These are phyloP conservation scores for Cenchrus purpureus DNA, from an alignment of 176 grass and related monocot genomes.

Conservation along the genomic window DNA sequence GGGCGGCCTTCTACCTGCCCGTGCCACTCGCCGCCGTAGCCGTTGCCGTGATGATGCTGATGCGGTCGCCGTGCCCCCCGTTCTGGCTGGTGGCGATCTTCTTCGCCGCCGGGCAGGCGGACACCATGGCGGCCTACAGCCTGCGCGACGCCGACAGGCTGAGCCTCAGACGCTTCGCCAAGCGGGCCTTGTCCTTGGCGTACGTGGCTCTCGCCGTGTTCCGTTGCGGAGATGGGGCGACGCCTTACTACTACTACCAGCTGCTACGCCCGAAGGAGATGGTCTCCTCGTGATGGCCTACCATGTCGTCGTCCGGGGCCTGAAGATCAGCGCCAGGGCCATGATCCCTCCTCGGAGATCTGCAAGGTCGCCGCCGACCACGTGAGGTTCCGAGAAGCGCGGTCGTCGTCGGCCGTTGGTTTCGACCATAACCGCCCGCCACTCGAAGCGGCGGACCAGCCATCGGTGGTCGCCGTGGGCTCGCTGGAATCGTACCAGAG, in stretches of 20 bases:
- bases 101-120: neutral
- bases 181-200: neutral
- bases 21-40: neutral
- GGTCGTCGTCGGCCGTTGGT: too few species aligned
- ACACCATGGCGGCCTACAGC: neutral
- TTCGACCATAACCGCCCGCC: too few species aligned
- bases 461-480: neutral
- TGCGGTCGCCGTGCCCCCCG: neutral
- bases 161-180: neutral
- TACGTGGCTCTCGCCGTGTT: neutral
- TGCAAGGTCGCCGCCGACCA: neutral
- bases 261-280: too few species aligned
- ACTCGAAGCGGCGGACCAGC: too few species aligned
- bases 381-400: neutral
- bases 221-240: too few species aligned
- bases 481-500: neutral
- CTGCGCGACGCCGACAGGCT: neutral
- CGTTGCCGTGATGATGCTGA: neutral
- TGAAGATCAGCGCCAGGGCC: neutral
- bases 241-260: too few species aligned
- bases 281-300: neutral
- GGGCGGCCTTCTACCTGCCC: neutral
- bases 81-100: neutral
- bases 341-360: neutral
- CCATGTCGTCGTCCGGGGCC: neutral